phyloP scores from a whole-genome alignment of 2,329 filamentous ascomycete species.

The Scleromitrula shiraiana region DNA sequence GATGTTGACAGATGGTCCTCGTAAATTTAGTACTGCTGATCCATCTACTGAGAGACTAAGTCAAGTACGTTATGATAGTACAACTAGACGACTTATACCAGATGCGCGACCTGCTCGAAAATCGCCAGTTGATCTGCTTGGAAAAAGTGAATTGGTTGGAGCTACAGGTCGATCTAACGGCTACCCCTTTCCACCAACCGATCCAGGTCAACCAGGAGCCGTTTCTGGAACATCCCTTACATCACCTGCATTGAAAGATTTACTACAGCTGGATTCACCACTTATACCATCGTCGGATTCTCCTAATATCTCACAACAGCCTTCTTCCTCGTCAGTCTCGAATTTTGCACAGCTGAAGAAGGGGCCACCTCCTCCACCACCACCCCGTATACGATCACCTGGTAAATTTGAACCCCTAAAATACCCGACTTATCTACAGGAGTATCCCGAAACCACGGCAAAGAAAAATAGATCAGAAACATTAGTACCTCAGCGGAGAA shows the following conservation, averaged over 20 bases:
- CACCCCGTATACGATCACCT: constrained; percentile 18
- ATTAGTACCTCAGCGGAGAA: constrained; percentile 27
- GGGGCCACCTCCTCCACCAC: constrained; percentile 28
- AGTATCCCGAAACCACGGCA: constrained; percentile 29
- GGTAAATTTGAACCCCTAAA: constrained; percentile 33
- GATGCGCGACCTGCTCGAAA: constrained; percentile 15
- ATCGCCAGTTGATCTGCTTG: constrained; percentile 23
- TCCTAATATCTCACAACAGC: constrained; percentile 15
- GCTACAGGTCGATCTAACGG: constrained; percentile 20
- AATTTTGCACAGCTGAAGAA: constrained; percentile 8
- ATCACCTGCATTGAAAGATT: constrained; percentile 20
- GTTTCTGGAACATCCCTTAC: constrained; percentile 23
- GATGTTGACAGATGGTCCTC: constrained; percentile 16
- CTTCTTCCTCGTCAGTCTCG: background rate
- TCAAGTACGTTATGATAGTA: constrained; percentile 27
- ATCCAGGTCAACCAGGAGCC: constrained; percentile 24
- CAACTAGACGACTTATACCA: constrained; percentile 26
- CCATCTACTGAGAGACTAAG: constrained; percentile 10
- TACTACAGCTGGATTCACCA: constrained; percentile 20
- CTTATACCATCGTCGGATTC: constrained; percentile 14
- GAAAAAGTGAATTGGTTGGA: constrained; percentile 17
- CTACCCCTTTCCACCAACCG: constrained; percentile 28
- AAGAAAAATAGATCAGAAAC: constrained; percentile 21
- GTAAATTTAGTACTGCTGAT: constrained; percentile 20
- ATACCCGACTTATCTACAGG: constrained; percentile 31